Percentiles rank a stretch among this genome's conserved stretches.
Conservation (phyloP, 2,329 filamentous ascomycete genomes). For the Pezicula carpinea region DNA sequence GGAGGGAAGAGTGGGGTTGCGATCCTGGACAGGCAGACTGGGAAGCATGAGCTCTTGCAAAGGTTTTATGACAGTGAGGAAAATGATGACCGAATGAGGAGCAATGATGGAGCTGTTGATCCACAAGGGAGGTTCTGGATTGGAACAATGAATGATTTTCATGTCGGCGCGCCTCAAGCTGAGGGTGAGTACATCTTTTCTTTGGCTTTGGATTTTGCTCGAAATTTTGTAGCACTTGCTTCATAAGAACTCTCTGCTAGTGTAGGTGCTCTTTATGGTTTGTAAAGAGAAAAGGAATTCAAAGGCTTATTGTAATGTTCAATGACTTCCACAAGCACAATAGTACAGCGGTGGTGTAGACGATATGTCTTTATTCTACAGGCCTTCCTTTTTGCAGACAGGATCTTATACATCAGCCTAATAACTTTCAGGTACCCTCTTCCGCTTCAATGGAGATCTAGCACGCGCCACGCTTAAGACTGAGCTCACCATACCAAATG, state of each 20-base stretch:
- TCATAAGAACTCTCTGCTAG: background rate
- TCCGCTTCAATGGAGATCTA: slow-evolving; percentile 62
- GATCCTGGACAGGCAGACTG: slow-evolving; percentile 62
- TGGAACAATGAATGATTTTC: slow-evolving; percentile 79
- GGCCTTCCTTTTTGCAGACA: no score
- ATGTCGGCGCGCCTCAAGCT: slow-evolving; percentile 28
- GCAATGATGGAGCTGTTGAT: slow-evolving; percentile 83
- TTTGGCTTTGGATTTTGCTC: background rate
- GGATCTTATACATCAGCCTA: background rate
- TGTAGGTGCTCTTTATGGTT: background rate
- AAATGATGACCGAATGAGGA: slow-evolving; percentile 44
- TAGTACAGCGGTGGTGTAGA: background rate
- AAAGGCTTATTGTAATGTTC: background rate
- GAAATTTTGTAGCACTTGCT: background rate
- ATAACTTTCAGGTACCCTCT: slow-evolving; percentile 56
- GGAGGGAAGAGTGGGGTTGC: slow-evolving; percentile 80
- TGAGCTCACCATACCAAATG: slow-evolving; percentile 75
- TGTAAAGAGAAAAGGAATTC: background rate
- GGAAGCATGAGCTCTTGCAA: slow-evolving; percentile 48
- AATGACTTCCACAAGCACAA: background rate
- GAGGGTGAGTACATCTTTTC: slow-evolving; percentile 26
- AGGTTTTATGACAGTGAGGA: slow-evolving; percentile 36
- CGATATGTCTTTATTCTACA: background rate
- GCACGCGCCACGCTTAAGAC: slow-evolving; percentile 55
- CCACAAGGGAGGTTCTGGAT: slow-evolving; percentile 79